A percentile compares a stretch with the other conserved stretches of the same genome.
Evolutionary conservation across 495 filamentous ascomycete species (phyloP).

Genomic region (Hyphodiscus hymeniophilus): DNA sequence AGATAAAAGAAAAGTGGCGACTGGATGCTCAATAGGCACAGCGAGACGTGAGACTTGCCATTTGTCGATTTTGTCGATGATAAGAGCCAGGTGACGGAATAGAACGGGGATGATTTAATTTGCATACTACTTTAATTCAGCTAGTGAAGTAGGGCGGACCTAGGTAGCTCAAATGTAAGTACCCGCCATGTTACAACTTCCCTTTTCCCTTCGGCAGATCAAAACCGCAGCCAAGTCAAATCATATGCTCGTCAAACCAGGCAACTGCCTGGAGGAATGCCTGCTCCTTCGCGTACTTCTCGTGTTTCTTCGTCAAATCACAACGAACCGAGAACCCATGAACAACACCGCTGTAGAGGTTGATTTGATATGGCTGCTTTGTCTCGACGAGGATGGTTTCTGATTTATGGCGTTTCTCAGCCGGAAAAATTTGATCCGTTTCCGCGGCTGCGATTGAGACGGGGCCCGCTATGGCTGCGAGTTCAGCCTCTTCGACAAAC

Average conservation of each 20-base stretch:
- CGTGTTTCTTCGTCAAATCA: slow-evolving; percentile 49
- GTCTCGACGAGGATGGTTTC: slow-evolving; percentile 50
- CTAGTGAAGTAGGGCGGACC: too few species aligned
- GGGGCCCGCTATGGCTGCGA: slow-evolving; percentile 60
- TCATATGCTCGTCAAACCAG: slow-evolving; percentile 60
- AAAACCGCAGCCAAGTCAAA: slow-evolving; percentile 16
- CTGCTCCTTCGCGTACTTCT: slow-evolving; percentile 78
- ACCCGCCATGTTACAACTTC: too few species aligned
- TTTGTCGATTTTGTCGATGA: too few species aligned
- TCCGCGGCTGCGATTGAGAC: slow-evolving; percentile 73
- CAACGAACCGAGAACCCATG: slow-evolving; percentile 78
- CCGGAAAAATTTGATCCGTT: slow-evolving; percentile 71
- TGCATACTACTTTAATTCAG: too few species aligned
- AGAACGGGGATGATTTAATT: too few species aligned
- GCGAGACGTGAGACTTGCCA: too few species aligned
- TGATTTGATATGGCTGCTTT: slow-evolving; percentile 70
- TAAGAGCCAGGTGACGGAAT: too few species aligned
- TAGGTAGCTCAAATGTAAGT: too few species aligned
- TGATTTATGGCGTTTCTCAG: slow-evolving; percentile 54
- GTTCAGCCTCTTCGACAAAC: slow-evolving; percentile 69
- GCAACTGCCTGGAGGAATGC: slow-evolving; percentile 71
- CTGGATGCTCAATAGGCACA: too few species aligned
- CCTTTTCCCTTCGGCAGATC: neutral
- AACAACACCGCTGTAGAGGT: slow-evolving; percentile 61
- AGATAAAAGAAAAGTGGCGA: too few species aligned